Evolutionary conservation across 352 stramenopile genomes (phyloP).

Genomic region (Salisapilia sapeloensis): DNA sequence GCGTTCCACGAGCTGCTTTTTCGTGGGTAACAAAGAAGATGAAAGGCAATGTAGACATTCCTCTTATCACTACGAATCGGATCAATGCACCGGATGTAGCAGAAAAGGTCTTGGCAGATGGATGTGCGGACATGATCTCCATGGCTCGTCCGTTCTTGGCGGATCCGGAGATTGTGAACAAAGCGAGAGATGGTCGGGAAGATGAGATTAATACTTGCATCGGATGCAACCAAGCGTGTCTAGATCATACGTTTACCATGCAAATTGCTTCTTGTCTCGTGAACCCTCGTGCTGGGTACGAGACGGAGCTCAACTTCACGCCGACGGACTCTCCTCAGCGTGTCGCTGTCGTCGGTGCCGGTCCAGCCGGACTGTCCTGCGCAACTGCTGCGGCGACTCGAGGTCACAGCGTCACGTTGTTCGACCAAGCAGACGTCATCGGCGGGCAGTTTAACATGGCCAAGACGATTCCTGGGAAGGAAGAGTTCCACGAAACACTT

Average conservation of each 20-base stretch:
- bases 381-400: slow-evolving; percentile 73
- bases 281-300: slow-evolving; percentile 90
- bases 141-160: slow-evolving; percentile 89
- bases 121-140: slow-evolving; percentile 72
- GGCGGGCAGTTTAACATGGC: slow-evolving; percentile 96
- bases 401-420: slow-evolving; percentile 89
- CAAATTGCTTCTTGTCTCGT: slow-evolving; percentile 92
- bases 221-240: slow-evolving; percentile 90
- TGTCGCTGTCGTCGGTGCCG: slow-evolving; percentile 87
- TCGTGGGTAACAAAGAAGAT: slow-evolving; percentile 89
- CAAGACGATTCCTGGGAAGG: slow-evolving; percentile 92
- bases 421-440: slow-evolving; percentile 78
- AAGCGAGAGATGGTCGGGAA: slow-evolving; percentile 75
- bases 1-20: slow-evolving; percentile 89
- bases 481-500: slow-evolving; percentile 96
- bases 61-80: slow-evolving; percentile 93
- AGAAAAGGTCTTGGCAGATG: slow-evolving; percentile 78
- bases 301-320: slow-evolving; percentile 82
- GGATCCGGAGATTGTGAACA: slow-evolving; percentile 89
- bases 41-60: slow-evolving; percentile 75
- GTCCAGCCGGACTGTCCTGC: slow-evolving; percentile 88
- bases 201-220: slow-evolving; percentile 98
- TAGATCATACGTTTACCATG: slow-evolving; percentile 95
- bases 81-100: slow-evolving; percentile 92
- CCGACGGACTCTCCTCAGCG: slow-evolving; percentile 21